Base-by-base conservation (phyloP, 768 basidiomycete species). In the Phanerochaete sordida region DNA sequence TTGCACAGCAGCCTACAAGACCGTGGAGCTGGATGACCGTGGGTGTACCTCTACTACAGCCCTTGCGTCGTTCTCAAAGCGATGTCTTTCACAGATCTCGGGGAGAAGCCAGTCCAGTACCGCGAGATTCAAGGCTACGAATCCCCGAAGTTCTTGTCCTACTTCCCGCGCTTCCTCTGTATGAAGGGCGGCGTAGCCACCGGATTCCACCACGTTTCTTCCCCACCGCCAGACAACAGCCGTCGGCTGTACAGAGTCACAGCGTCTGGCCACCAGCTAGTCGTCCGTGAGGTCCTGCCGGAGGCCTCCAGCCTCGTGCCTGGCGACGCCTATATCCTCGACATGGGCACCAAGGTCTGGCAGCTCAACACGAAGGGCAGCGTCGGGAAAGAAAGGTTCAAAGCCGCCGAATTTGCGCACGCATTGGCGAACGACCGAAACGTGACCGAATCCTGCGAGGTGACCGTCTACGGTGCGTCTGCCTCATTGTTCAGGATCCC, bases 11-110 rank as follows among this genome's bases (percentile, higher is more conserved):
- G 84, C 83, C 3, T 86, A 85, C 68, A 87, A 85, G 75, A 84
- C 84, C 6, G 84, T 86, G 12, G 85, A 87, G 67, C 74, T 86
- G 1, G 86, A 87, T 61, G 85, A 87, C 63, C 77, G 85, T 86
- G 54, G 54, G 82, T 75, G 9, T 13, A 23, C 24, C 31, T 58
- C 13, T 24, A 15, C 51, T 13, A 43, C 21, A 23, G 8, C n/a
- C 12, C n/a, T 44, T 26, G 12, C 53, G n/a, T 5, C 23, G 33
- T 26, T 48, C 19, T 43, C 33, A 45, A 2, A n/a, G 28, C 26
- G n/a, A 26, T 26, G 37, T 8, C 27, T 21, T 49, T 1, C 12
- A 12, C 61, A 86, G 84, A 82, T 65, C 76, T 86, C 7, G 75
- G 81, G 48, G 84, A 82, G n/a, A 69, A 66, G 30, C 81, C 84